These are phyloP conservation scores for Pilatotrama ljubarskyi DNA, from an alignment of 768 basidiomycete species.

Conservation along the genomic window DNA sequence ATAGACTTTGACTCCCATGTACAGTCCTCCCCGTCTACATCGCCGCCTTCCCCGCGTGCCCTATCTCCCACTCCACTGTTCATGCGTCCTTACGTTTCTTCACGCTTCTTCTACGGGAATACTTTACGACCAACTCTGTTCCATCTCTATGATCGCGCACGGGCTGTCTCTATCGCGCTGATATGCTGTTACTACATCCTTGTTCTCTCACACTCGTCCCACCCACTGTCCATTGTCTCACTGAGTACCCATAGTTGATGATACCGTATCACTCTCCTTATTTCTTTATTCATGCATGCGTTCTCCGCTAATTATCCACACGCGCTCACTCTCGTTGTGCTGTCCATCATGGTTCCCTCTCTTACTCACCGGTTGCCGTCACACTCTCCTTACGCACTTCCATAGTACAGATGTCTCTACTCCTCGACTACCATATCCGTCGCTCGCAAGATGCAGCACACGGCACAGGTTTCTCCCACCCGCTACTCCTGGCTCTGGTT, in stretches of 20 bases:
- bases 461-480: not conserved
- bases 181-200: slow-evolving; percentile 28
- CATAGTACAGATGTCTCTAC: not conserved
- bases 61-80: slow-evolving; percentile 5
- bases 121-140: slow-evolving; percentile 30
- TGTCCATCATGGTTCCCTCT: slow-evolving; percentile 13
- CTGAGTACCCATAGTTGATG: slow-evolving; percentile 31
- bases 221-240: slow-evolving; percentile 25
- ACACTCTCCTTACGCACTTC: slow-evolving; percentile 15
- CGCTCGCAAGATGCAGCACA: slow-evolving; percentile 15
- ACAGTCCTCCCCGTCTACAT: slow-evolving; percentile 9
- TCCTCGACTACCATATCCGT: not conserved
- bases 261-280: slow-evolving; percentile 35
- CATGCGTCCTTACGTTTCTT: slow-evolving; percentile 22
- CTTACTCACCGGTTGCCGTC: slow-evolving; percentile 7
- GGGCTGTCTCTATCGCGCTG: slow-evolving; percentile 25
- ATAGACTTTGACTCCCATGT: slow-evolving; percentile 23
- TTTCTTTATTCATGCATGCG: slow-evolving; percentile 27
- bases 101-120: slow-evolving; percentile 27
- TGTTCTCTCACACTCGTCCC: not conserved
- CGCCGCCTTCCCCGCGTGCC: not conserved
- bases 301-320: slow-evolving; percentile 21
- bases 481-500: not conserved
- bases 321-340: slow-evolving; percentile 28
- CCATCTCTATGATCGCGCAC: slow-evolving; percentile 26